phyloP scores from a whole-genome alignment of 164 flowering plant species.

The Cinnamomum micranthum region DNA sequence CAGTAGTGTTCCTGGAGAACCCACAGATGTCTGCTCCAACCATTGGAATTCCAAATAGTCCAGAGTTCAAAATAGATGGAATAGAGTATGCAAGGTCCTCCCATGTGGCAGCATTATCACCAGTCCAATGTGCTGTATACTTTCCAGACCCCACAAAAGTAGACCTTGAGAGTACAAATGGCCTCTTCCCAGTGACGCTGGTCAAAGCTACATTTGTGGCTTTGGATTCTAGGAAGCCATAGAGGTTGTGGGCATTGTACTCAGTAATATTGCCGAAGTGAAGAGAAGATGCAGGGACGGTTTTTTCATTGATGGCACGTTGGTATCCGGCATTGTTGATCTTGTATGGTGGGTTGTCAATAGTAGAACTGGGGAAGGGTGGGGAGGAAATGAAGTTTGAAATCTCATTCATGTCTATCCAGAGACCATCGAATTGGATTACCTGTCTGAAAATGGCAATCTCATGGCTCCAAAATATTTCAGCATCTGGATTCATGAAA shows the following conservation, averaged over 20 bases:
- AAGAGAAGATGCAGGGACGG: constrained; percentile 52
- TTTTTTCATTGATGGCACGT: constrained; percentile 40
- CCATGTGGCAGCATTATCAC: constrained; percentile 80
- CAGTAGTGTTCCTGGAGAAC: constrained; percentile 46
- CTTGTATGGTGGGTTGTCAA: constrained; percentile 75
- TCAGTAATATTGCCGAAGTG: constrained; percentile 56
- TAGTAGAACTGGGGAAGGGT: constrained; percentile 34
- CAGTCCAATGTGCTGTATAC: constrained; percentile 87
- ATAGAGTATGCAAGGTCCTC: constrained; percentile 62
- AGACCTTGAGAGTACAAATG: constrained; percentile 68
- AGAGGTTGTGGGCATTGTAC: constrained; percentile 62
- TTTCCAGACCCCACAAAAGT: constrained; percentile 77
- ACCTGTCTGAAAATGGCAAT: constrained; percentile 44
- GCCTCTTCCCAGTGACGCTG: constrained; percentile 46
- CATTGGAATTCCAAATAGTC: constrained; percentile 84
- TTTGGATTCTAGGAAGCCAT: constrained; percentile 52
- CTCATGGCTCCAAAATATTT: constrained; percentile 52
- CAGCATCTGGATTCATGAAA: constrained; percentile 45
- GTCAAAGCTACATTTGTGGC: constrained; percentile 52
- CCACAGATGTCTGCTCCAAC: constrained; percentile 95
- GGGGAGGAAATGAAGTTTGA: constrained; percentile 58
- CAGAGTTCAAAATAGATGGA: constrained; percentile 56
- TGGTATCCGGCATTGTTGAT: constrained; percentile 45
- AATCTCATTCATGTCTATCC: constrained; percentile 92
- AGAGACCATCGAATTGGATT: constrained; percentile 69